Base-by-base conservation (phyloP, 257 asterid genomes). In the Jaltomata sinuosa region DNA sequence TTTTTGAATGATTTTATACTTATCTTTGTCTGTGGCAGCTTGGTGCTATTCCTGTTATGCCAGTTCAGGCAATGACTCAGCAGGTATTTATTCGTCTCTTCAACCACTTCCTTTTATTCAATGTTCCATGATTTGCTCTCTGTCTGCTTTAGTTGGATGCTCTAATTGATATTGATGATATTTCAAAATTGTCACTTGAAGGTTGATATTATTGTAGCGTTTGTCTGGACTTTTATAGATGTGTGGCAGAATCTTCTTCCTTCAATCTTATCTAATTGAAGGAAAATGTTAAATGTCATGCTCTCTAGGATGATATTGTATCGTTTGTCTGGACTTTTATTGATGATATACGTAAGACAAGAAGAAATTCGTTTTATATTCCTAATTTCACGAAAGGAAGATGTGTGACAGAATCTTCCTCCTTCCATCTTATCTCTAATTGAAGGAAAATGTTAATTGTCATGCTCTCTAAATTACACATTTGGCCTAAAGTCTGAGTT, bases 11-110 rank as follows among this genome's bases (percentile, higher is more conserved):
- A 52, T 80, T 34, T 86, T 68, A 68, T 77, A 82, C 38, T 16
- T 77, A 22, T 61, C 79, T 78, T 50, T 76, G 52, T 57, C 78
- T 81, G 27, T 87, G 80, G 88, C 98, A 95, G 99, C 88, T 94
- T 6, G 95, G 93, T 89, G 90, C 89, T 32, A 93, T 94, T 76
- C 95, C 95, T 11, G 77, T 93, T 80, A 88, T 94, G 97, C 97
- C 97, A 79, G 88, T 94, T 84, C 98, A 94, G 89, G 99, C 99
- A 21, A 97, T 97, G 99, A 97, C 99, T 62, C 99, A 97, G 90
- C 99, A 97, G 99, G 99, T 95, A 81, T 87, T n/a, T 67, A n/a
- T 59, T 38, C 50, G 76, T 31, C 29, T 54, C 12, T 12, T 62
- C 29, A 53, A 57, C 54, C 71, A 22, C 53, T 38, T 31, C 42